These are phyloP conservation scores for Galerina marginata DNA, from an alignment of 768 basidiomycete genomes.

Conservation along the genomic window DNA sequence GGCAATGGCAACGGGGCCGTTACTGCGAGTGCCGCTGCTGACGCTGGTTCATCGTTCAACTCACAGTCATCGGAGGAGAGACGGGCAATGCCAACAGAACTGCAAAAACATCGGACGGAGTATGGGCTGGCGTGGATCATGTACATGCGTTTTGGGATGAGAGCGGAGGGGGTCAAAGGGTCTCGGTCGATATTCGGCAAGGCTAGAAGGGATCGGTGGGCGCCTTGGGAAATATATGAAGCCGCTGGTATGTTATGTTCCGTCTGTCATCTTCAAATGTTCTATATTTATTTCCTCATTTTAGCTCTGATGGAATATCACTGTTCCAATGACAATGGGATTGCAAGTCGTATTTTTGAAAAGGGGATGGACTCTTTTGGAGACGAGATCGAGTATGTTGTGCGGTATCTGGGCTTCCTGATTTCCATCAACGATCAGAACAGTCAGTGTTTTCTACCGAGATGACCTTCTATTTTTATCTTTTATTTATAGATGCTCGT, in stretches of 20 bases:
- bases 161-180: slow-evolving; percentile 86
- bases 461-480: not conserved
- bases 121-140: slow-evolving; percentile 84
- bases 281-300: not conserved
- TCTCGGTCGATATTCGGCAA: slow-evolving; percentile 80
- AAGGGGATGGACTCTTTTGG: slow-evolving; percentile 86
- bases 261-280: not conserved
- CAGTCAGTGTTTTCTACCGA: slow-evolving; percentile 59
- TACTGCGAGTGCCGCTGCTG: slow-evolving; percentile 8
- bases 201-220: slow-evolving; percentile 77
- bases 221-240: slow-evolving; percentile 93
- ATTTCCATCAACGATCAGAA: slow-evolving; percentile 95
- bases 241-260: slow-evolving; percentile 68
- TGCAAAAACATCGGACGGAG: slow-evolving; percentile 64
- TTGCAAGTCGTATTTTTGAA: slow-evolving; percentile 93
- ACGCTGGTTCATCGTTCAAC: slow-evolving; percentile 38
- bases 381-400: slow-evolving; percentile 83
- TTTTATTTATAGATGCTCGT: slow-evolving; percentile 74
- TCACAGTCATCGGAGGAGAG: slow-evolving; percentile 60
- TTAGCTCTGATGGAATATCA: slow-evolving; percentile 95
- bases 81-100: slow-evolving; percentile 57
- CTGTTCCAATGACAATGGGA: slow-evolving; percentile 73
- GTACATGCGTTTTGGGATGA: slow-evolving; percentile 91
- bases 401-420: slow-evolving; percentile 90
- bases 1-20: slow-evolving; percentile 25